Evolutionary conservation across 331 rosid genomes (phyloP).

Genomic region (Cucumis variabilis): DNA sequence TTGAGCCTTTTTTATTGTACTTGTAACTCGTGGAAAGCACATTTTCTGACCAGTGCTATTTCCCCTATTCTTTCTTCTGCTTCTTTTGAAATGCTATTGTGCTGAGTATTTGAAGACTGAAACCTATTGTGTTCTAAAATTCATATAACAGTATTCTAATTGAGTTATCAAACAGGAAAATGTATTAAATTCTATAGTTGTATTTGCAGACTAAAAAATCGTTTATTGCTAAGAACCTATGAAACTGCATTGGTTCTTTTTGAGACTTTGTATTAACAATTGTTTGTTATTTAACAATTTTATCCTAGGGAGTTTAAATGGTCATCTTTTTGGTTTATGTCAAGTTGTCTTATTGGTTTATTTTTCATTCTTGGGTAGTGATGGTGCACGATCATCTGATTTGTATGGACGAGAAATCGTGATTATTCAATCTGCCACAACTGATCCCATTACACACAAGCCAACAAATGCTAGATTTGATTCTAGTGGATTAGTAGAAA

Average conservation of each 20-base stretch:
- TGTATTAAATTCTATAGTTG: background rate
- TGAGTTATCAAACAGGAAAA: background rate
- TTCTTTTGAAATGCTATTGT: background rate
- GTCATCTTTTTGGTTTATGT: slow-evolving; percentile 24
- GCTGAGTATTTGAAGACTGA: background rate
- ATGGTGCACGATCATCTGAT: slow-evolving; percentile 48
- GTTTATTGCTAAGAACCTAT: background rate
- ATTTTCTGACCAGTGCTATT: background rate
- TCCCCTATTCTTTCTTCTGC: background rate
- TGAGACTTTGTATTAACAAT: background rate
- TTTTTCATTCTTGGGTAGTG: slow-evolving; percentile 33
- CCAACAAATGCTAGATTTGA: slow-evolving; percentile 43
- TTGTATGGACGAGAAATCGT: slow-evolving; percentile 38
- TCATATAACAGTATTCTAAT: background rate
- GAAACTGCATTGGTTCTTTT: background rate
- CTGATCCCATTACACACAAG: slow-evolving; percentile 44
- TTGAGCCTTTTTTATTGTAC: background rate
- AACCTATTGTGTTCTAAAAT: slow-evolving; percentile 3
- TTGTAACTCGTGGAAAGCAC: background rate
- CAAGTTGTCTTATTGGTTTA: slow-evolving; percentile 25
- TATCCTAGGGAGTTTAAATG: slow-evolving; percentile 7
- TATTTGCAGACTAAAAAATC: too few species aligned
- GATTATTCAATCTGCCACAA: slow-evolving; percentile 43
- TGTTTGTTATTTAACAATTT: background rate
- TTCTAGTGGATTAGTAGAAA: slow-evolving; percentile 35